A percentile compares a stretch with the other conserved stretches of the same genome.
Evolutionary conservation across 345 rosid species (phyloP).

Genomic region (Lepidium sativum): DNA sequence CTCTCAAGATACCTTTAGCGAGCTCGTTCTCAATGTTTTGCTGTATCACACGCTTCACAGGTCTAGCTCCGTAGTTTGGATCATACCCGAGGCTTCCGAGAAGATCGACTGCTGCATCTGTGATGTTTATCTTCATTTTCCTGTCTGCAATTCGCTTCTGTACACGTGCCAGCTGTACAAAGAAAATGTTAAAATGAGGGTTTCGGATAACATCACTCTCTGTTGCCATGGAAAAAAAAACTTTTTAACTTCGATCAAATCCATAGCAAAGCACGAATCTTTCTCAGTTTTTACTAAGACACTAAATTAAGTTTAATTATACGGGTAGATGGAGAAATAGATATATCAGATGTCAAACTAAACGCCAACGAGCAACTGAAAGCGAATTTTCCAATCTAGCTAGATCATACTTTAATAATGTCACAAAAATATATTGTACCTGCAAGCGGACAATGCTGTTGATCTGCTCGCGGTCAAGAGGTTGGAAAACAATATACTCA

Average conservation of each 20-base stretch:
- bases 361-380: background rate
- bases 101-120: conserved; percentile 65
- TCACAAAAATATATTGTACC: conserved; percentile 34
- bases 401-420: background rate
- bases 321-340: background rate
- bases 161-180: conserved; percentile 74
- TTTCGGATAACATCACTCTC: background rate
- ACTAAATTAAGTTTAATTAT: background rate
- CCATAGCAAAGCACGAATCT: background rate
- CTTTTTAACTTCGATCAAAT: background rate
- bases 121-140: conserved; percentile 69
- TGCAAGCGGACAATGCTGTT: conserved; percentile 76
- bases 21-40: conserved; percentile 91
- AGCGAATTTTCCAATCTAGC: background rate
- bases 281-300: background rate
- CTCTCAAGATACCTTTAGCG: conserved; percentile 90
- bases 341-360: background rate
- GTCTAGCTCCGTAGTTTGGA: conserved; percentile 94
- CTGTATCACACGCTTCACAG: conserved; percentile 95
- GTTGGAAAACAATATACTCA: conserved; percentile 98
- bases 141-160: conserved; percentile 82
- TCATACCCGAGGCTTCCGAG: conserved; percentile 89
- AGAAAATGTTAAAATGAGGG: background rate
- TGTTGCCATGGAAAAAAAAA: background rate
- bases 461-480: conserved; percentile 76